These are phyloP conservation scores for Albatrellus ellisii DNA, from an alignment of 768 basidiomycete species.

Conservation along the genomic window DNA sequence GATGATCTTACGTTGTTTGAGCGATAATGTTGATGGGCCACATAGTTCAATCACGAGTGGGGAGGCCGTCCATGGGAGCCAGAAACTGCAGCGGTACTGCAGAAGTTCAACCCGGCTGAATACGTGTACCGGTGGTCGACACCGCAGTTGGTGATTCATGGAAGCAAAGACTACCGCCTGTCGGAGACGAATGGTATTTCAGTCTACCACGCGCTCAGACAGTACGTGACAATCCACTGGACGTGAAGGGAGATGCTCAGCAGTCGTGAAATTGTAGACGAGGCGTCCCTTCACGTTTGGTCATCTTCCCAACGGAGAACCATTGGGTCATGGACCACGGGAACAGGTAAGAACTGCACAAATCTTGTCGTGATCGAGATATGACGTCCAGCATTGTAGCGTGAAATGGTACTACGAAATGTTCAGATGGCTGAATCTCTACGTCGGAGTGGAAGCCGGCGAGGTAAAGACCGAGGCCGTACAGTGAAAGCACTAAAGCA, in stretches of 20 bases:
- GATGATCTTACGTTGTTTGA: background rate
- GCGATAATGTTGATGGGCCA: background rate
- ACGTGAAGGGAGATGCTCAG: background rate
- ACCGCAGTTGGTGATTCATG: slow-evolving; percentile 75
- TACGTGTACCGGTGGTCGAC: slow-evolving; percentile 79
- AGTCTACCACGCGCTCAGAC: slow-evolving; percentile 76
- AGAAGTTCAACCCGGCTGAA: slow-evolving; percentile 70
- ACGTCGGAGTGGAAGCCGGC: slow-evolving; percentile 27
- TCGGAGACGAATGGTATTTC: slow-evolving; percentile 77
- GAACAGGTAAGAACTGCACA: slow-evolving; percentile 39
- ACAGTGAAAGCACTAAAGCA: slow-evolving; percentile 1
- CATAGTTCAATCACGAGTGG: slow-evolving; percentile 79
- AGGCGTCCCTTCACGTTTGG: slow-evolving; percentile 59
- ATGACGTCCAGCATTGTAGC: slow-evolving; percentile 23
- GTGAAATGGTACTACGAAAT: slow-evolving; percentile 95
- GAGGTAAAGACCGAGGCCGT: slow-evolving; percentile 2
- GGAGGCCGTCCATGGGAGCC: slow-evolving; percentile 70
- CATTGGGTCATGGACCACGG: slow-evolving; percentile 83
- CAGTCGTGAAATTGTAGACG: slow-evolving; percentile 27
- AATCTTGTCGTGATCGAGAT: background rate
- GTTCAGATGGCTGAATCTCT: slow-evolving; percentile 78
- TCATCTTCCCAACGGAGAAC: slow-evolving; percentile 85
- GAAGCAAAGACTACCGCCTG: slow-evolving; percentile 80
- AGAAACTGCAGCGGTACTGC: slow-evolving; percentile 36
- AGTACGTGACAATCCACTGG: slow-evolving; percentile 35